A percentile compares a stretch with the other conserved stretches of the same genome.
Conservation (phyloP, 345 rosid species). For the Ailanthus altissimus region DNA sequence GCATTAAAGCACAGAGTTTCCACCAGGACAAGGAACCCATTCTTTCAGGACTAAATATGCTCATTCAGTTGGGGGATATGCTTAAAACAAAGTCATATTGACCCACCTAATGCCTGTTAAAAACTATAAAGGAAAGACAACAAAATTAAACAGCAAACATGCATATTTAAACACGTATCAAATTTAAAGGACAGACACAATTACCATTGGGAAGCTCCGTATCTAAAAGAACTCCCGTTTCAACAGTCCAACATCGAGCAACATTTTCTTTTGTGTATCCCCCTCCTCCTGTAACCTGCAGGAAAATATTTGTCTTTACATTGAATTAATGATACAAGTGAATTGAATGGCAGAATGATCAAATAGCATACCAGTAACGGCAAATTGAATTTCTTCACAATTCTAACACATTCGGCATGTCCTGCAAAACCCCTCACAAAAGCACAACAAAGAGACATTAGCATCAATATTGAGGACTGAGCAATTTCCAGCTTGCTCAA, state of each 20-base stretch:
- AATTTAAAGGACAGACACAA: background rate
- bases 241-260: conserved; percentile 98
- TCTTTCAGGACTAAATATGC: background rate
- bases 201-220: conserved; percentile 88
- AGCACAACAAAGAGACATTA: background rate
- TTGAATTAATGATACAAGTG: background rate
- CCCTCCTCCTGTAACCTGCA: conserved; percentile 98
- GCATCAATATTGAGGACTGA: background rate
- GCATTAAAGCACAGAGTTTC: background rate
- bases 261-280: conserved; percentile 98
- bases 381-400: conserved; percentile 91
- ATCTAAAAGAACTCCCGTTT: conserved; percentile 89
- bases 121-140: background rate
- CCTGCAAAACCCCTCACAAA: conserved; percentile 48
- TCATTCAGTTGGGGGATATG: background rate
- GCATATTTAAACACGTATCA: background rate
- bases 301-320: background rate
- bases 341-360: conserved; percentile 12
- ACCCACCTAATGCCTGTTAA: background rate
- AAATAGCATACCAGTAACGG: conserved; percentile 73
- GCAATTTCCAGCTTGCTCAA: conserved; percentile 1
- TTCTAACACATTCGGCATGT: conserved; percentile 91
- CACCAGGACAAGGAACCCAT: background rate
- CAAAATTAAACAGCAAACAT: background rate
- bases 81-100: too few relatives aligned